Percentiles rank a stretch among this genome's conserved stretches.
Conservation (phyloP, 441 rosid species). For the Sinapis alba region DNA sequence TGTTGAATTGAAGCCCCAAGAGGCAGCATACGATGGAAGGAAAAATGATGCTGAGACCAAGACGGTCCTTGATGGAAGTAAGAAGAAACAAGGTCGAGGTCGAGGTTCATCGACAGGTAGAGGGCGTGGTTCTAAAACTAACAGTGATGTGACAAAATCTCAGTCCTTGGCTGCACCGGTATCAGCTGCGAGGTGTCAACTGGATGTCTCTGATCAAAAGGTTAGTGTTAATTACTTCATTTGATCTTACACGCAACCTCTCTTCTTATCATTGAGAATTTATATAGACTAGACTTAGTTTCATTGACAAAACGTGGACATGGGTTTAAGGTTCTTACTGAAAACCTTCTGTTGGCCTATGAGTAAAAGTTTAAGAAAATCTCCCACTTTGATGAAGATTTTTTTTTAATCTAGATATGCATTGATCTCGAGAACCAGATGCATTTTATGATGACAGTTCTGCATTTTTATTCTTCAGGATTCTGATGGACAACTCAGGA, state of each 20-base stretch:
- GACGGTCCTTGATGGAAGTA: constrained; percentile 55
- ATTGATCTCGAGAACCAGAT: constrained; percentile 14
- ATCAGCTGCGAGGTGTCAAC: constrained; percentile 61
- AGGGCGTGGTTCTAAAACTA: constrained; percentile 84
- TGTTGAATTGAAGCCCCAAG: constrained; percentile 42
- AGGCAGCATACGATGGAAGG: constrained; percentile 63
- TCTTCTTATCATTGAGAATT: neutral
- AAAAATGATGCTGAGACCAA: constrained; percentile 67
- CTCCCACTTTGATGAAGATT: neutral
- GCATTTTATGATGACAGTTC: neutral
- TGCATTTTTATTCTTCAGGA: constrained; percentile 53
- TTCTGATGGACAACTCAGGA: constrained; percentile 53
- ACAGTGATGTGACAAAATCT: constrained; percentile 55
- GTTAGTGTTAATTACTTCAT: constrained; percentile 43
- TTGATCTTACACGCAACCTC: constrained; percentile 12
- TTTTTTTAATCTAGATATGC: constrained; percentile 22
- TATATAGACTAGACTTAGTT: neutral
- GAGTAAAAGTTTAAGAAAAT: neutral
- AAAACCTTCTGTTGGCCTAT: neutral
- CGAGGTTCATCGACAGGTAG: constrained; percentile 75
- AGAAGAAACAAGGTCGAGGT: constrained; percentile 89
- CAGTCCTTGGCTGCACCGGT: constrained; percentile 52
- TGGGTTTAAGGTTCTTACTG: neutral
- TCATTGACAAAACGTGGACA: constrained; percentile 4
- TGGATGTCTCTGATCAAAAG: constrained; percentile 63